Evolutionary conservation across 495 filamentous ascomycete genomes (phyloP), one percentile per base, ranked within the genome.

Genomic region (Neurospora sp.): DNA sequence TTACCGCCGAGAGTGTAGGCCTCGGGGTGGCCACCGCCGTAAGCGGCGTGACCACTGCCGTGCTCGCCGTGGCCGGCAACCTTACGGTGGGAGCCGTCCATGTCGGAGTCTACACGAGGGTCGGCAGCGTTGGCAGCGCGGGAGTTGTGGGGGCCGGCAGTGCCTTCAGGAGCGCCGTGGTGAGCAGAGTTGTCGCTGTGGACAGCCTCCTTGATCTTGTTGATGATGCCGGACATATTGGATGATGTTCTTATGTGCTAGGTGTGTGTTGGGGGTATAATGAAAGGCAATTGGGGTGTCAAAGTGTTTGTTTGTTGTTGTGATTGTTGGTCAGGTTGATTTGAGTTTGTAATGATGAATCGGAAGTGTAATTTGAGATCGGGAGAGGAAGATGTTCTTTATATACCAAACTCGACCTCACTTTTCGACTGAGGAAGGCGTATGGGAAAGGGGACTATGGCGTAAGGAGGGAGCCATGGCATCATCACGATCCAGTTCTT

Each of bases 141-240:
- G 73, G 76, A 74, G 78, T 72, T 79, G 76, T 79, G 81, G 8
- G 78, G 73, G 40, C 82, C 86, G 71, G 82, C 79, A 31, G 81
- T 80, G 22, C 84, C 82, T 74, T 84, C 82, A 39, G 83, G 77
- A 22, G 77, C 76, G 27, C 76, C 74, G 61, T 75, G 74, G 10
- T 70, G 69, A 65, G 73, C 53, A 61, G 53, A 77, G 68, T 76
- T 78, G 80, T 87, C 81, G 70, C 81, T 76, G 70, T 86, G 82
- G 72, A 94, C 74, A 77, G 86, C 89, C 42, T 93, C 88, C 83
- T 93, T 93, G 81, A 92, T 85, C 77, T 93, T 94, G 84, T 93
- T 86, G 76, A 92, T 79, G 73, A 93, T 80, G 73, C 83, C 80
- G 35, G 89, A 91, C 90, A 93, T 93, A 76, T 75, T 89, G 83